Base-by-base conservation (phyloP, 257 asterid species). In the Coffea eugenioides region DNA sequence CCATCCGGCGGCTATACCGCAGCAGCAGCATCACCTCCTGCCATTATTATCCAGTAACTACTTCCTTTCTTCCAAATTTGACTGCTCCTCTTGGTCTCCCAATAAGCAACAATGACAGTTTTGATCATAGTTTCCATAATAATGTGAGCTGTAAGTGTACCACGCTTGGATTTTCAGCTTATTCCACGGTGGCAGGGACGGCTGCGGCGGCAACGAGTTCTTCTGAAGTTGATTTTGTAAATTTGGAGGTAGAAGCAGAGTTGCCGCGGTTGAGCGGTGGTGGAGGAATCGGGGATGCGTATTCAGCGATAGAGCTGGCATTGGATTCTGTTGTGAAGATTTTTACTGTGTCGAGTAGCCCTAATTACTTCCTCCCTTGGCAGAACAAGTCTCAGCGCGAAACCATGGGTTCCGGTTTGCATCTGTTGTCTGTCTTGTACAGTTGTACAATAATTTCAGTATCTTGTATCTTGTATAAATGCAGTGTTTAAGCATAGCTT, bases 301-400 rank as follows among this genome's bases (percentile, higher is more conserved):
- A 85, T 81, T 75, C 83, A 15, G 98, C 96, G 13, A 91, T 93
- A 36, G 98, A 95, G 80, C 78, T 95, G 88, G 96, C 99, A 61
- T 85, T 95, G 90, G 99, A 93, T 82, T 93, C 97, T 15, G 99
- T 95, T 72, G 97, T 93, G 80, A 95, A 95, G 92, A 90, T 95
- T 66, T 95, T 95, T 79, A 92, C 98, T 16, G 97, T 95, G 51
- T 86, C 98, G 56, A 95, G 94, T 64, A 92, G 99, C 80, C 99
- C 98, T 56, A 95, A 86, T 81, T 95, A 95, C 87, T 88, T 88
- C 82, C 91, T 91, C 10, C 99, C 99, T 20, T 93, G 99, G 99
- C 97, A 92, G 86, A 95, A 93, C 73, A 95, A 93, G 90, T 80
- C 93, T 70, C 97, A 93, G 91, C 97, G 99, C 43, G 99, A 95